phyloP scores from a whole-genome alignment of 2,329 filamentous ascomycete genomes.

The Exophiala viscosa region DNA sequence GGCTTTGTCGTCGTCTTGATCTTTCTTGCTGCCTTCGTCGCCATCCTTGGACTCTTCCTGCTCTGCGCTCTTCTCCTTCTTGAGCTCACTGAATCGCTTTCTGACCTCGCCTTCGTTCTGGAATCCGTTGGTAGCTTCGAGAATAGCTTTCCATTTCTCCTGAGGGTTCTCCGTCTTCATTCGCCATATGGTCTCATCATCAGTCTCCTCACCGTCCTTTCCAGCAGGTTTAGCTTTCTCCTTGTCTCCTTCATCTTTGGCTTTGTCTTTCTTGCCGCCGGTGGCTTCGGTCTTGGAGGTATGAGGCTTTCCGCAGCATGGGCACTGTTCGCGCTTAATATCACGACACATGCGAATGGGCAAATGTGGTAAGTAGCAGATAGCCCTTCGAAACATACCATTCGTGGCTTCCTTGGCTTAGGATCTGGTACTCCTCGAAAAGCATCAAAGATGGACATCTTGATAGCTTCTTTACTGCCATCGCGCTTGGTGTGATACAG shows the following conservation, averaged over 20 bases:
- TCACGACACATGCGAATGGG: background rate
- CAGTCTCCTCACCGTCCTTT: constrained; percentile 6
- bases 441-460: constrained; percentile 27
- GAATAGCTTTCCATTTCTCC: constrained; percentile 26
- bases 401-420: constrained; percentile 20
- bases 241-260: constrained; percentile 7
- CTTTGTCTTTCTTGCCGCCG: constrained; percentile 1
- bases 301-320: constrained; percentile 22
- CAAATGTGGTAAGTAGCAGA: background rate
- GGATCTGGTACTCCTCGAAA: constrained; percentile 23
- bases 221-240: constrained; percentile 5
- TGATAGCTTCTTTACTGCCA: constrained; percentile 21
- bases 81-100: constrained; percentile 26
- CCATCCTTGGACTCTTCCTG: constrained; percentile 7
- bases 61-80: constrained; percentile 10
- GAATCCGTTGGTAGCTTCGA: constrained; percentile 13
- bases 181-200: constrained; percentile 29
- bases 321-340: constrained; percentile 12
- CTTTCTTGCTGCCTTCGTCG: constrained; percentile 9
- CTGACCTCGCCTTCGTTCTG: constrained; percentile 16
- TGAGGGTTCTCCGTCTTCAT: constrained; percentile 27
- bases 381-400: background rate
- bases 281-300: constrained; percentile 3
- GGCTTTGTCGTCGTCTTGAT: constrained; percentile 8
- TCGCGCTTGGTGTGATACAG: constrained; percentile 17